A percentile compares a stretch with the other conserved stretches of the same genome.
These are phyloP conservation scores for Rhizomucor miehei DNA, from an alignment of 371 early-diverging fungal genomes.

Conservation along the genomic window DNA sequence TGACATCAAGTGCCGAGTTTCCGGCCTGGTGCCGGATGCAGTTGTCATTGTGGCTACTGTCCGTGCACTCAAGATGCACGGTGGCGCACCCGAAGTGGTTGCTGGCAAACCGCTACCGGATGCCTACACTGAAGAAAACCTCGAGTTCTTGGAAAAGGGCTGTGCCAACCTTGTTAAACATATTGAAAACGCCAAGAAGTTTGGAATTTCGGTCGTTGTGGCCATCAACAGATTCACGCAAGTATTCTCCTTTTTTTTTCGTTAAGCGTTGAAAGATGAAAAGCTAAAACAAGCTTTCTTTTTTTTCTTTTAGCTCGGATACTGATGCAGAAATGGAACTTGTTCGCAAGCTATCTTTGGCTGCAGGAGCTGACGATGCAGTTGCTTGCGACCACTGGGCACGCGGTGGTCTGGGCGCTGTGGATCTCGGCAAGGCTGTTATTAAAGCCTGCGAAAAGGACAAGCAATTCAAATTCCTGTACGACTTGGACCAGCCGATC, in stretches of 20 bases:
- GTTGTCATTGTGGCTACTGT: constrained; percentile 97
- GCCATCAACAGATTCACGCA: constrained; percentile 89
- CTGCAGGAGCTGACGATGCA: constrained; percentile 88
- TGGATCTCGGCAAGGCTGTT: constrained; percentile 85
- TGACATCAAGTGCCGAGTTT: constrained; percentile 94
- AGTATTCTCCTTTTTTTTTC: constrained; percentile 7
- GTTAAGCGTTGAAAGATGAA: no score
- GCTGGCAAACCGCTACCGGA: constrained; percentile 90
- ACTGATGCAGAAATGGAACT: constrained; percentile 84
- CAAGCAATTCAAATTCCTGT: constrained; percentile 78
- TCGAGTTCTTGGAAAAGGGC: constrained; percentile 79
- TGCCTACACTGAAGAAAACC: constrained; percentile 83
- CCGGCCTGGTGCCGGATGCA: constrained; percentile 84
- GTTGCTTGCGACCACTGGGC: constrained; percentile 91
- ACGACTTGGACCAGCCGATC: constrained; percentile 73
- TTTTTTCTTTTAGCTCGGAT: constrained; percentile 56
- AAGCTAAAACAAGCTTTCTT: no score
- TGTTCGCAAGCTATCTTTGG: constrained; percentile 67
- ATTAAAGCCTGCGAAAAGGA: constrained; percentile 68
- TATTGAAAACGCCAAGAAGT: constrained; percentile 86
- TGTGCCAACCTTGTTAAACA: constrained; percentile 86
- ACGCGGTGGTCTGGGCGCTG: constrained; percentile 88
- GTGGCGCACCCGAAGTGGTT: constrained; percentile 94
- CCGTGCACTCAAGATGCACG: constrained; percentile 95
- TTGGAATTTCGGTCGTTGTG: constrained; percentile 91